Evolutionary conservation across 2,329 filamentous ascomycete species (phyloP).

Genomic region (Diaporthe citriasiana): DNA sequence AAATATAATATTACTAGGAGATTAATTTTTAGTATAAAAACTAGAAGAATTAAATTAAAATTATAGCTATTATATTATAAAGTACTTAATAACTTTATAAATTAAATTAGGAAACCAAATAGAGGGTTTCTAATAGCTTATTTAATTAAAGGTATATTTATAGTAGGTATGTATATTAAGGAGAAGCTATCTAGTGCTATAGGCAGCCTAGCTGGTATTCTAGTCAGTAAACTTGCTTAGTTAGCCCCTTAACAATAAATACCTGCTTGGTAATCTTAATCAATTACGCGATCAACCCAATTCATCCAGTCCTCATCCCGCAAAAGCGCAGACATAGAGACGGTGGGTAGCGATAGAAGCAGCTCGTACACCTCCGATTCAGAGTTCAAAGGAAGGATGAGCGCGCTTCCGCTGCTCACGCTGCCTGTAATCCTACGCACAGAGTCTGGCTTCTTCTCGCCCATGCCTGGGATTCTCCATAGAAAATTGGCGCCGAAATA

Average conservation of each 20-base stretch:
- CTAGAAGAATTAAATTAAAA: too few species aligned
- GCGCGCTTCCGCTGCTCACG: background rate
- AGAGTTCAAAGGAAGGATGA: background rate
- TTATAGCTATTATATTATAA: too few species aligned
- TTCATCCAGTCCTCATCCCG: background rate
- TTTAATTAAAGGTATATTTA: too few species aligned
- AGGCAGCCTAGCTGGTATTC: too few species aligned
- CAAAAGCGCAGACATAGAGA: background rate
- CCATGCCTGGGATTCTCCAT: constrained; percentile 3
- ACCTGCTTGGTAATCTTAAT: background rate
- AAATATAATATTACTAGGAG: too few species aligned
- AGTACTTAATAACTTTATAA: too few species aligned
- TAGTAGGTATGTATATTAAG: background rate
- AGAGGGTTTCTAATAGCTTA: too few species aligned
- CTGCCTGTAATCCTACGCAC: background rate
- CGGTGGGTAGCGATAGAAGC: background rate
- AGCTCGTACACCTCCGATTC: constrained; percentile 4
- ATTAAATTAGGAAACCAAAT: too few species aligned
- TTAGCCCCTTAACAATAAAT: too few species aligned
- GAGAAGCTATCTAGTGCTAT: too few species aligned
- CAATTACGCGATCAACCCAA: constrained; percentile 8
- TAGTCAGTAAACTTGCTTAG: too few species aligned
- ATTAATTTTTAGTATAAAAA: too few species aligned
- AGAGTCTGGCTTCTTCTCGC: background rate
- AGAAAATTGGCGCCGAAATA: background rate